A percentile compares a stretch with the other conserved stretches of the same genome.
Evolutionary conservation across 108 stramenopile genomes (phyloP).

Genomic region (Skeletonema menzelii): DNA sequence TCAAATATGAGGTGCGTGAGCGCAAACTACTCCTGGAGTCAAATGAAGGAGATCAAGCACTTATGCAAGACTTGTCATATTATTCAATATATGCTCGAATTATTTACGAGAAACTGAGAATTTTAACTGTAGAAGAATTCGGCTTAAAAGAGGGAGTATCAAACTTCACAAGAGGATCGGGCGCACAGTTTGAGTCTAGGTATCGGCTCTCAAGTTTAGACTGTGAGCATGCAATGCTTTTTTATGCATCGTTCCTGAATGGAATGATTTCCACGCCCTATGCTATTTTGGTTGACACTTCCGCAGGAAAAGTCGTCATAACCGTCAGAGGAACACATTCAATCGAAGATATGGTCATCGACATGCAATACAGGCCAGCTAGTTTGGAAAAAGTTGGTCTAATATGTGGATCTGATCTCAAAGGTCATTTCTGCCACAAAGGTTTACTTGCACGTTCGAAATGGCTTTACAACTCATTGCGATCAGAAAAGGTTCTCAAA

Average conservation of each 20-base stretch:
- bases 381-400: slow-evolving; percentile 32
- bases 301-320: slow-evolving; percentile 51
- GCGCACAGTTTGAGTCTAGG: slow-evolving; percentile 1
- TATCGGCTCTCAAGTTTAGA: slow-evolving; percentile 11
- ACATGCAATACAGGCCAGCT: slow-evolving; percentile 50
- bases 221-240: slow-evolving; percentile 19
- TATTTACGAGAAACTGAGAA: slow-evolving; percentile 11
- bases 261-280: slow-evolving; percentile 46
- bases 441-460: slow-evolving; percentile 44
- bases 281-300: slow-evolving; percentile 59
- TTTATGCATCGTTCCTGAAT: slow-evolving; percentile 52
- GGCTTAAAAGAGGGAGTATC: background rate
- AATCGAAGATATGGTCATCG: slow-evolving; percentile 64
- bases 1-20: slow-evolving; percentile 7
- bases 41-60: slow-evolving; percentile 8
- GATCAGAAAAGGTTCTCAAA: slow-evolving; percentile 2
- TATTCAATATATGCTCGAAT: slow-evolving; percentile 16
- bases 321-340: slow-evolving; percentile 63
- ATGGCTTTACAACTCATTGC: slow-evolving; percentile 53
- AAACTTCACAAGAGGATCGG: background rate
- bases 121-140: background rate
- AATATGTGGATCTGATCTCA: slow-evolving; percentile 48
- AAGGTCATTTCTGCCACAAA: slow-evolving; percentile 42
- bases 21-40: slow-evolving; percentile 3
- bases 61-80: slow-evolving; percentile 12